phyloP scores from a whole-genome alignment of 257 asterid genomes.

The Capsicum rhomboideum region DNA sequence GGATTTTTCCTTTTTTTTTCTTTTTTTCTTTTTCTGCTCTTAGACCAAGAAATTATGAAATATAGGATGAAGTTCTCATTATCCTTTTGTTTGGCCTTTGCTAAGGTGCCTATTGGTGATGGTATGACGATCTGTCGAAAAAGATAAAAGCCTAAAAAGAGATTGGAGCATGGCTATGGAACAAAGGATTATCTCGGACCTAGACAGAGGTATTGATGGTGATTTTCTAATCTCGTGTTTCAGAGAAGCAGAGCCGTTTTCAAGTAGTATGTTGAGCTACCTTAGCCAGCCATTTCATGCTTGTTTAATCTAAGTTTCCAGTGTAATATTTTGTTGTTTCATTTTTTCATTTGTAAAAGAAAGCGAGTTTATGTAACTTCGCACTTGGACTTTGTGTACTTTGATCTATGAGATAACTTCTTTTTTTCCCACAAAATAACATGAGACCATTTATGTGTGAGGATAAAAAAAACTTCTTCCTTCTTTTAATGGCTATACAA shows the following conservation, averaged over 20 bases:
- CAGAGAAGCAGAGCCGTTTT: no score
- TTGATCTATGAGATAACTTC: no score
- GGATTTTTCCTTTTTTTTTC: background rate
- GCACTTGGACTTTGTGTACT: background rate
- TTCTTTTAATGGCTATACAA: no score
- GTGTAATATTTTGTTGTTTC: background rate
- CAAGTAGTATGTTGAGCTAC: background rate
- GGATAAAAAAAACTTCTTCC: no score
- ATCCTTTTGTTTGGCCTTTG: background rate
- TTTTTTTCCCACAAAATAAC: no score
- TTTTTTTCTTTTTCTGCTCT: background rate
- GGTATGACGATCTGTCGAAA: slow-evolving; percentile 81
- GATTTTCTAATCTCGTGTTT: no score
- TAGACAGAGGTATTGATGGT: no score
- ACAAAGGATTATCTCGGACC: no score
- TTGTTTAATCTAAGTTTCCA: background rate
- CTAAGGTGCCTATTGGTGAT: slow-evolving; percentile 78
- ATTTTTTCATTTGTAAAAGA: background rate
- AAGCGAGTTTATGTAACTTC: background rate
- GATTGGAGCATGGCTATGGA: background rate
- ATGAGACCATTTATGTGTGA: no score
- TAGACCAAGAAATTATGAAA: background rate
- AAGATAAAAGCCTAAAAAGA: slow-evolving; percentile 15
- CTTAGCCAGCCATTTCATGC: background rate
- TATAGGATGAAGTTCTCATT: background rate